Conservation (phyloP, 345 rosid genomes). For the Luvunga scandens region DNA sequence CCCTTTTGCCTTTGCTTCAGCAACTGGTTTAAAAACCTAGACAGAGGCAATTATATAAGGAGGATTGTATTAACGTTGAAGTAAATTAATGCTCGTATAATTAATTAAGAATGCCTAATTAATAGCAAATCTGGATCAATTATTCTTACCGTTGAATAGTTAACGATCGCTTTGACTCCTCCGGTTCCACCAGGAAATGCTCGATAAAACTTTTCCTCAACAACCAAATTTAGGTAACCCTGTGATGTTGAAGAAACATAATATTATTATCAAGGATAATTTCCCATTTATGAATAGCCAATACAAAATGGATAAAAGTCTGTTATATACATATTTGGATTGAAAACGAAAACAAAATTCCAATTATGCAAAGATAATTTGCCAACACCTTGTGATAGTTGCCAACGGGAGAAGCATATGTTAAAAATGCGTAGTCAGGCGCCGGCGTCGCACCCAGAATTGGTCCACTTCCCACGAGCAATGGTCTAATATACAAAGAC, state of each 20-base stretch:
- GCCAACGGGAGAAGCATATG: conserved; percentile 31
- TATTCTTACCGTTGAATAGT: conserved; percentile 56
- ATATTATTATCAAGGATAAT: too few species aligned
- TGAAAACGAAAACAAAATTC: neutral
- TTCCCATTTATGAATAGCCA: too few species aligned
- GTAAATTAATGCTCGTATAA: neutral
- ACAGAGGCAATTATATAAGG: neutral
- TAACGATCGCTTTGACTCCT: conserved; percentile 52
- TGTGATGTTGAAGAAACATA: neutral
- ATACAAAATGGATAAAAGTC: too few species aligned
- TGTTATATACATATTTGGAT: too few species aligned
- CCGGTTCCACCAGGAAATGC: conserved; percentile 66
- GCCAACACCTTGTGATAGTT: conserved; percentile 25
- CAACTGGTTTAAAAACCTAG: conserved; percentile 41
- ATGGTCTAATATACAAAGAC: conserved; percentile 31
- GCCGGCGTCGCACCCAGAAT: conserved; percentile 18
- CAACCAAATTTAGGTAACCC: conserved; percentile 41
- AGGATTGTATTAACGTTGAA: neutral
- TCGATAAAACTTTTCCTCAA: conserved; percentile 46
- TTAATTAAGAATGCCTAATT: neutral
- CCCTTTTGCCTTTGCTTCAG: conserved; percentile 58
- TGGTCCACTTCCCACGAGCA: conserved; percentile 31
- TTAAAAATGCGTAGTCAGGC: conserved; percentile 19
- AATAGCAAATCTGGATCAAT: neutral
- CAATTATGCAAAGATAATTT: neutral